A percentile compares a stretch with the other conserved stretches of the same genome.
Conservation (phyloP, 2,329 filamentous ascomycete genomes). For the Claviceps capensis region DNA sequence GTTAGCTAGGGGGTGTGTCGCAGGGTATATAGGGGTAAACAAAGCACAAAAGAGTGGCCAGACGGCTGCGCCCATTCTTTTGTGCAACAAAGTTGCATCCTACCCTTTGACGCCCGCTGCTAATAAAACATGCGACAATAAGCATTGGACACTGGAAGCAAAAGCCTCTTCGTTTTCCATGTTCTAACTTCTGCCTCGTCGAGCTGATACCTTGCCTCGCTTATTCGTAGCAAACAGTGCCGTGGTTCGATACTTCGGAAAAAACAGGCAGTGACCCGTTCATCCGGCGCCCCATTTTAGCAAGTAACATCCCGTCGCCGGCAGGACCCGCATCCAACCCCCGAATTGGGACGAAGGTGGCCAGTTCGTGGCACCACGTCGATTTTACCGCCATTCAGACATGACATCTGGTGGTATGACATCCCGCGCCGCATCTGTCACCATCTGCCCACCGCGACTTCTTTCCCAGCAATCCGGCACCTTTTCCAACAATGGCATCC, state of each 20-base stretch:
- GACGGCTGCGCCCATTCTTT: no score
- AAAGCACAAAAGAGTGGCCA: no score
- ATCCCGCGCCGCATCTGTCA: neutral
- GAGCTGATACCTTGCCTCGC: no score
- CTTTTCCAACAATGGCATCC: no score
- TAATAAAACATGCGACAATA: no score
- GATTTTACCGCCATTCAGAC: neutral
- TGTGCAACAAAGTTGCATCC: no score
- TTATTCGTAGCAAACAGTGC: no score
- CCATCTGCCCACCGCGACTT: slow-evolving; percentile 4
- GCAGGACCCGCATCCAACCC: neutral
- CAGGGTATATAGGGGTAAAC: no score
- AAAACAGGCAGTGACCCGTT: neutral
- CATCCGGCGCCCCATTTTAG: neutral
- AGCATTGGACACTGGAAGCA: neutral
- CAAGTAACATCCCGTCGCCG: neutral
- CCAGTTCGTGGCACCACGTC: slow-evolving; percentile 1
- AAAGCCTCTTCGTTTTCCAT: neutral
- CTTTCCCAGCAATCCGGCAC: neutral
- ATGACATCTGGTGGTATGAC: slow-evolving; percentile 3
- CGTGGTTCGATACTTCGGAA: slow-evolving; percentile 3
- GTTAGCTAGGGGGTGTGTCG: no score
- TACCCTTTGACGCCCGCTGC: no score
- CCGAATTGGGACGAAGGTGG: neutral
- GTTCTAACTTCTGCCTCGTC: neutral